phyloP scores from a whole-genome alignment of 805 yeast species.

The Kazachstania bromeliacearum region DNA sequence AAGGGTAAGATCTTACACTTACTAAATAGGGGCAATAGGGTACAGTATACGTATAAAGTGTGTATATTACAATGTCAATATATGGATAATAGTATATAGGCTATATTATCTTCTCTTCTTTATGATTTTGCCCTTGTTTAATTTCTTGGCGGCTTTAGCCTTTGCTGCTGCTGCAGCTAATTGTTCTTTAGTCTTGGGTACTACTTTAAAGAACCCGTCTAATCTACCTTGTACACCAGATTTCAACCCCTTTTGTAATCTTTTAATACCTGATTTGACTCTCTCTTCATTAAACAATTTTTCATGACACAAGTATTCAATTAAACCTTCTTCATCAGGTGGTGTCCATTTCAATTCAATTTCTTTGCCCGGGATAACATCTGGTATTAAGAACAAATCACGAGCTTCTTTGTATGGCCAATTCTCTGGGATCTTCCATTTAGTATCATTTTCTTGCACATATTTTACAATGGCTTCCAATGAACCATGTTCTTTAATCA shows the following conservation, averaged over 20 bases:
- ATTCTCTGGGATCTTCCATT: constrained; percentile 80
- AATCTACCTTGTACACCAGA: constrained; percentile 83
- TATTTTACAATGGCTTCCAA: constrained; percentile 68
- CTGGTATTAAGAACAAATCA: constrained; percentile 74
- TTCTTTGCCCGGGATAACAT: constrained; percentile 52
- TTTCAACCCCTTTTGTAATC: constrained; percentile 74
- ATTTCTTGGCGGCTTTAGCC: constrained; percentile 24
- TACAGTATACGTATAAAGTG: too few relatives aligned
- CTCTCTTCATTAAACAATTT: constrained; percentile 93
- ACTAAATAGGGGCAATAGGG: too few relatives aligned
- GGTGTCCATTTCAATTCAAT: constrained; percentile 75
- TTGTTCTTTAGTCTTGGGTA: constrained; percentile 42
- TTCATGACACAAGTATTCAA: constrained; percentile 72
- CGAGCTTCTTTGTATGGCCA: constrained; percentile 93
- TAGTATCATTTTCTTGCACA: constrained; percentile 46
- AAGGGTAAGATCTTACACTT: too few relatives aligned
- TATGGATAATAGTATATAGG: too few relatives aligned
- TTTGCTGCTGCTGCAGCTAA: constrained; percentile 28
- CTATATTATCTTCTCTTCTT: constrained; percentile 15
- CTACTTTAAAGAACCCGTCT: constrained; percentile 81
- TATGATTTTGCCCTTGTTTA: constrained; percentile 16
- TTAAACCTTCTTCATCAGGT: constrained; percentile 78
- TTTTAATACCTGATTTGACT: constrained; percentile 76
- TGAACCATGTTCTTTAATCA: constrained; percentile 75
- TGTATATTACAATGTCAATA: too few relatives aligned